Evolutionary conservation across 2,329 filamentous ascomycete species (phyloP).

Genomic region (Diatrype stigma): DNA sequence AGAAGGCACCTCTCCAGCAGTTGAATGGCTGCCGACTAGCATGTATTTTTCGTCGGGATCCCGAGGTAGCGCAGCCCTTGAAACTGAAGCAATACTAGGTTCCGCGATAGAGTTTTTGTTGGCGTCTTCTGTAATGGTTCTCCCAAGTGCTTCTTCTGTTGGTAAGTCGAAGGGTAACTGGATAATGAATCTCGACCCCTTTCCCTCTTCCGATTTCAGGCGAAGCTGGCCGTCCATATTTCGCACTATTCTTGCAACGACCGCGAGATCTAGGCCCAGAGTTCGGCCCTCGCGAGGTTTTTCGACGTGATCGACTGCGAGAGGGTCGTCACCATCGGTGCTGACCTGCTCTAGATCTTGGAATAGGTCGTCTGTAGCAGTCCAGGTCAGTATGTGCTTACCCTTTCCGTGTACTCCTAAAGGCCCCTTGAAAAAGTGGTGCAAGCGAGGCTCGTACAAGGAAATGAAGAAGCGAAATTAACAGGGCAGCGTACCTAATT

Average conservation of each 20-base stretch:
- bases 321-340: conserved; percentile 35
- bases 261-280: conserved; percentile 77
- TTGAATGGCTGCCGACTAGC: conserved; percentile 46
- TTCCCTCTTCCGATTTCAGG: conserved; percentile 76
- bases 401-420: too few species aligned
- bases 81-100: conserved; percentile 27
- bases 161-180: conserved; percentile 71
- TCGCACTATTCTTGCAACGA: conserved; percentile 80
- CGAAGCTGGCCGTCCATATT: conserved; percentile 88
- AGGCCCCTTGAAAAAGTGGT: too few species aligned
- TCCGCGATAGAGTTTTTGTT: conserved; percentile 13
- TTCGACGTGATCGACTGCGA: conserved; percentile 21
- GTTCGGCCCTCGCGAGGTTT: conserved; percentile 37
- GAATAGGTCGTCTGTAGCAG: conserved; percentile 49
- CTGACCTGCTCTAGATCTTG: conserved; percentile 57
- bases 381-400: not conserved
- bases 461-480: not conserved
- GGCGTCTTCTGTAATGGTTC: conserved; percentile 11
- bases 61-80: conserved; percentile 24
- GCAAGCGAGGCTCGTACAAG: too few species aligned
- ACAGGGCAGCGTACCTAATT: conserved; percentile 3
- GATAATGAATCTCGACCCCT: conserved; percentile 78
- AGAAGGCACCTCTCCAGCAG: conserved; percentile 10
- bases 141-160: conserved; percentile 32
- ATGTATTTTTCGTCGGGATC: conserved; percentile 54